Percentiles rank a stretch among this genome's conserved stretches.
Conservation (phyloP, 2,329 filamentous ascomycete species). For the Trichoderma sp. region DNA sequence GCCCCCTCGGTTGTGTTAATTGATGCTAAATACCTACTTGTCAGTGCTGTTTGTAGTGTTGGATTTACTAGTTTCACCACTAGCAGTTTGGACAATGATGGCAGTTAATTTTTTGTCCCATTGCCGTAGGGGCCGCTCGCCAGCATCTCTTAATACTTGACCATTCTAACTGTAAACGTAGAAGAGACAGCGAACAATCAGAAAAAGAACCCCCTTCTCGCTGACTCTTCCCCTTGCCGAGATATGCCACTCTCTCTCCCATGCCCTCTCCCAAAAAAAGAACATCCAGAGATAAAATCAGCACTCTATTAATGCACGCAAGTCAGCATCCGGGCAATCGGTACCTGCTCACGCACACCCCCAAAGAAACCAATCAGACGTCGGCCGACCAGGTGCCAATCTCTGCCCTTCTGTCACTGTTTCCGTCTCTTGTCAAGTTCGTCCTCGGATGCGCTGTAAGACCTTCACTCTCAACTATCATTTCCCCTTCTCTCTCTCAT, state of each 20-base stretch:
- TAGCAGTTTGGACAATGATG: not conserved
- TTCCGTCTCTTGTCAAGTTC: not conserved
- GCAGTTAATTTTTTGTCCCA: not conserved
- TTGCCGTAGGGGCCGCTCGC: not conserved
- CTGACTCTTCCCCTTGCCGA: not conserved
- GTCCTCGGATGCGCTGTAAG: not conserved
- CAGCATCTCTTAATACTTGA: not conserved
- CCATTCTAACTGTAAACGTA: not conserved
- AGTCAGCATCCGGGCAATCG: slow-evolving; percentile 3
- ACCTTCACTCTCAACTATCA: not conserved
- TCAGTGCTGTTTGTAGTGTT: not conserved
- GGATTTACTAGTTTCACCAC: not conserved
- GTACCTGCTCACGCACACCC: not conserved
- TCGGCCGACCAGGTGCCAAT: not conserved
- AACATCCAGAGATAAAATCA: not conserved
- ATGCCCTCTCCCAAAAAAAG: not conserved
- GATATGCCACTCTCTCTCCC: not conserved
- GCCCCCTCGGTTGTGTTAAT: not conserved
- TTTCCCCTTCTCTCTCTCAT: not conserved
- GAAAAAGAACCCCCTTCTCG: not conserved
- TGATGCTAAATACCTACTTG: slow-evolving; percentile 1
- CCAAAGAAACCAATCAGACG: not conserved
- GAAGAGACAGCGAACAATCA: not conserved
- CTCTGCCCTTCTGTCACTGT: not conserved
- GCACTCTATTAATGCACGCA: slow-evolving; percentile 1